These are phyloP conservation scores for Colletotrichum lupini DNA, from an alignment of 2,329 filamentous ascomycete genomes.

Conservation along the genomic window DNA sequence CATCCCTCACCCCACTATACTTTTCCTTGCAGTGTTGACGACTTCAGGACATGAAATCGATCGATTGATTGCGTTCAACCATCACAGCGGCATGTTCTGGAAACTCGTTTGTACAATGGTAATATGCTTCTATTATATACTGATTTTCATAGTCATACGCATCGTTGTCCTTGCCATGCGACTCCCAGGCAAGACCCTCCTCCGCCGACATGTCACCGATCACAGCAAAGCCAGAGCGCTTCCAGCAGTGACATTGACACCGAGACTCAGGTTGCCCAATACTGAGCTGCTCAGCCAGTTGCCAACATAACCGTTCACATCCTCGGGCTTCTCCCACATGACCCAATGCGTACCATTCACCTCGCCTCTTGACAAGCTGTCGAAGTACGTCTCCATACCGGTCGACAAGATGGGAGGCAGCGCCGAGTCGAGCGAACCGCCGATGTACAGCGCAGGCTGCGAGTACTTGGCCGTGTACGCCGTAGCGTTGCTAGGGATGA, in stretches of 20 bases:
- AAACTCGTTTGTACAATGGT: neutral
- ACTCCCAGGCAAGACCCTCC: neutral
- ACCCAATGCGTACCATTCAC: slow-evolving; percentile 80
- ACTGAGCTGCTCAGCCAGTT: slow-evolving; percentile 21
- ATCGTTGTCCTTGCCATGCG: neutral
- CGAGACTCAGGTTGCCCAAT: slow-evolving; percentile 10
- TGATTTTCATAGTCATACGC: neutral
- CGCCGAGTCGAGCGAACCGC: slow-evolving; percentile 72
- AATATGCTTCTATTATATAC: neutral
- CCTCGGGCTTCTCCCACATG: slow-evolving; percentile 73
- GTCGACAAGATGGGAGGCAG: slow-evolving; percentile 73
- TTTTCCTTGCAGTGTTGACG: neutral
- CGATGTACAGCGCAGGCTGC: slow-evolving; percentile 75
- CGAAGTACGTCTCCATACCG: slow-evolving; percentile 74
- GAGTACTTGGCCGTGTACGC: slow-evolving; percentile 58
- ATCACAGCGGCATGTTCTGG: neutral
- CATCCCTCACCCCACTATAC: neutral
- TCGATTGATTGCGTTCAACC: neutral
- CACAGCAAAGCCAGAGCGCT: neutral
- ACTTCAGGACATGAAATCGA: neutral
- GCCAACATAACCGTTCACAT: slow-evolving; percentile 63
- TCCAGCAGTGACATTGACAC: slow-evolving; percentile 7
- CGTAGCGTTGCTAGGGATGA: slow-evolving; percentile 57
- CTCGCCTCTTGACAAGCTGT: slow-evolving; percentile 68
- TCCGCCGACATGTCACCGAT: neutral